These are phyloP conservation scores for Globisporangium alternatum DNA, from an alignment of 352 stramenopile genomes.

Conservation along the genomic window DNA sequence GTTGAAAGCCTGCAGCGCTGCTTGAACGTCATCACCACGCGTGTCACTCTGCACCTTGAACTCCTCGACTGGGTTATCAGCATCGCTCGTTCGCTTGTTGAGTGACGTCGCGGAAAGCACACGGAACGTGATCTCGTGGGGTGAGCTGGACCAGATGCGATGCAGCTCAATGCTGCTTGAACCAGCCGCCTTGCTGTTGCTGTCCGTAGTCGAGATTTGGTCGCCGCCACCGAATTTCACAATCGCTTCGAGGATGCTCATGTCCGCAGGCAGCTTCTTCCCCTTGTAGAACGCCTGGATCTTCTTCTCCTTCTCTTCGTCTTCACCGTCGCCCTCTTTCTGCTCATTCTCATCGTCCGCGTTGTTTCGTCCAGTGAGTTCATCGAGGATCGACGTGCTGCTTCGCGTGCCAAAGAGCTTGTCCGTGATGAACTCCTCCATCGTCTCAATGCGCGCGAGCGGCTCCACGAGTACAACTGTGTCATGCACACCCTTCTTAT, in stretches of 20 bases:
- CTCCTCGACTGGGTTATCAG: neutral
- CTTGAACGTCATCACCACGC: neutral
- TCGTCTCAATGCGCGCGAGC: constrained; percentile 70
- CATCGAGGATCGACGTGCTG: constrained; percentile 30
- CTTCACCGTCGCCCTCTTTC: constrained; percentile 25
- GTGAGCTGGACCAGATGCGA: constrained; percentile 38
- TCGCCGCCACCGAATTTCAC: constrained; percentile 36
- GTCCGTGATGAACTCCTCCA: constrained; percentile 73
- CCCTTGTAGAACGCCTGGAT: constrained; percentile 45
- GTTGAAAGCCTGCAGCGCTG: constrained; percentile 1
- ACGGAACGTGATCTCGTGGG: constrained; percentile 65
- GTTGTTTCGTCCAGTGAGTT: constrained; percentile 18
- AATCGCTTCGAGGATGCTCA: constrained; percentile 68
- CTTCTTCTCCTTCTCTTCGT: constrained; percentile 30
- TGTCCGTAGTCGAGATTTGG: neutral
- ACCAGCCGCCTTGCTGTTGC: neutral
- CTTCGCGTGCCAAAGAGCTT: constrained; percentile 48
- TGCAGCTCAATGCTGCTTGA: constrained; percentile 15
- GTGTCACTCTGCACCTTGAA: neutral
- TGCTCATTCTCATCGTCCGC: constrained; percentile 22
- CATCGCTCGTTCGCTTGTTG: constrained; percentile 5
- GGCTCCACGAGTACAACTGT: constrained; percentile 76
- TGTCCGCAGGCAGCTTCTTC: constrained; percentile 29
- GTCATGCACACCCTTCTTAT: constrained; percentile 46
- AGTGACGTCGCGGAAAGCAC: constrained; percentile 14